phyloP scores from a whole-genome alignment of 768 basidiomycete genomes.

The Naganishia vaughanmartiniae region DNA sequence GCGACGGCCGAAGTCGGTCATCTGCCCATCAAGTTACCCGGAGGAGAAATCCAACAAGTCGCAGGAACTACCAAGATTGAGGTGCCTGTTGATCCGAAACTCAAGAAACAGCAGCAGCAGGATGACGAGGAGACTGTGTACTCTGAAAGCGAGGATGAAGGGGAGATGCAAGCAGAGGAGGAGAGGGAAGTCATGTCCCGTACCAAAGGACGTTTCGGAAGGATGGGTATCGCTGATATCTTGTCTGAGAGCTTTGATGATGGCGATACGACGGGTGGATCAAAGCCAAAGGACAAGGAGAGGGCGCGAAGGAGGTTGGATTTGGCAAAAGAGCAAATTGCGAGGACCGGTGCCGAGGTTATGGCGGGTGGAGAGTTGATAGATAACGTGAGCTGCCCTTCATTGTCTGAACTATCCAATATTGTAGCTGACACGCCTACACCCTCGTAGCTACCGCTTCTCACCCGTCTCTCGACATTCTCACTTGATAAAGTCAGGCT shows the following conservation, averaged over 20 bases:
- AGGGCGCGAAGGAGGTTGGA: constrained; percentile 58
- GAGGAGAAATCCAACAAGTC: constrained; percentile 67
- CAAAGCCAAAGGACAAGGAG: constrained; percentile 54
- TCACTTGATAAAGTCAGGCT: constrained; percentile 72
- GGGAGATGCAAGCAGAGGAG: constrained; percentile 37
- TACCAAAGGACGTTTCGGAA: constrained; percentile 46
- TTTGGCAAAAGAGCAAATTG: constrained; percentile 89
- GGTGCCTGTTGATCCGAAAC: constrained; percentile 30
- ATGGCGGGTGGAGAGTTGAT: constrained; percentile 78
- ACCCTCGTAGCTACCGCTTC: constrained; percentile 68
- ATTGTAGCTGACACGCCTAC: too few relatives aligned
- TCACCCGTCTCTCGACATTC: constrained; percentile 84
- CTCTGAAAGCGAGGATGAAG: constrained; percentile 35
- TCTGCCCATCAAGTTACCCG: constrained; percentile 80
- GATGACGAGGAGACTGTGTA: constrained; percentile 37
- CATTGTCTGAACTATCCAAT: too few relatives aligned
- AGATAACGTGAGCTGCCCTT: constrained; percentile 66
- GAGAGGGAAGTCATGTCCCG: constrained; percentile 44
- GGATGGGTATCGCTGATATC: constrained; percentile 50
- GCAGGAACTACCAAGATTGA: constrained; percentile 47
- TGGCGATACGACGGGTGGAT: constrained; percentile 23
- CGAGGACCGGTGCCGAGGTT: constrained; percentile 87
- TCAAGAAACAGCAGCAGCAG: constrained; percentile 33
- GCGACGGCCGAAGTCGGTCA: constrained; percentile 45
- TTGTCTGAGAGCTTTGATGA: constrained; percentile 23